phyloP scores from a whole-genome alignment of 371 early-diverging fungal genomes.

The Capillidium heterosporum region DNA sequence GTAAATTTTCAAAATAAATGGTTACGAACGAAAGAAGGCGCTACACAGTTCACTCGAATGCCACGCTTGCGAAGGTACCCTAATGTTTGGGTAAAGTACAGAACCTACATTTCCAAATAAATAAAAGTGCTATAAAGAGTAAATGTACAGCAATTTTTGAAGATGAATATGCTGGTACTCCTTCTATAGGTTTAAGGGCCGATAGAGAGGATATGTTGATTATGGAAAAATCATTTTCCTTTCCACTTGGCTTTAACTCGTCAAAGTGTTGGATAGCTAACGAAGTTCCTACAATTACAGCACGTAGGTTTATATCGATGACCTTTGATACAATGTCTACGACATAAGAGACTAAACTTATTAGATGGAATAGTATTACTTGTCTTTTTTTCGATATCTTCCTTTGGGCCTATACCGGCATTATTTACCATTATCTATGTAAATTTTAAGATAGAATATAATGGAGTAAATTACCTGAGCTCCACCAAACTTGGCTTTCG shows the following conservation, averaged over 20 bases:
- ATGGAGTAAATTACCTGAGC: not conserved
- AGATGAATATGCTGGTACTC: not conserved
- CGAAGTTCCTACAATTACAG: not conserved
- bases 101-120: not conserved
- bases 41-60: not conserved
- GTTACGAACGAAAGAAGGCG: not conserved
- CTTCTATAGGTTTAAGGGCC: not conserved
- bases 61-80: not conserved
- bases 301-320: not conserved
- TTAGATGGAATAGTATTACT: not conserved
- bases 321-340: not conserved
- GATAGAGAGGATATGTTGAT: not conserved
- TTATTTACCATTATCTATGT: slow-evolving; percentile 4
- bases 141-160: not conserved
- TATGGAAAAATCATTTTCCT: not conserved
- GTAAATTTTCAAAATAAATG: not conserved
- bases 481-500: not conserved
- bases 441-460: not conserved
- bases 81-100: not conserved
- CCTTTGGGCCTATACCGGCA: not conserved
- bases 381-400: not conserved
- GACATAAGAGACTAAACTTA: not conserved
- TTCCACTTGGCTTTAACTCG: not conserved
- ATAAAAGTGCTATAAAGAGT: not conserved
- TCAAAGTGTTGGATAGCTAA: slow-evolving; percentile 1